phyloP scores from a whole-genome alignment of 2,329 filamentous ascomycete species.

The Fusarium luffae region DNA sequence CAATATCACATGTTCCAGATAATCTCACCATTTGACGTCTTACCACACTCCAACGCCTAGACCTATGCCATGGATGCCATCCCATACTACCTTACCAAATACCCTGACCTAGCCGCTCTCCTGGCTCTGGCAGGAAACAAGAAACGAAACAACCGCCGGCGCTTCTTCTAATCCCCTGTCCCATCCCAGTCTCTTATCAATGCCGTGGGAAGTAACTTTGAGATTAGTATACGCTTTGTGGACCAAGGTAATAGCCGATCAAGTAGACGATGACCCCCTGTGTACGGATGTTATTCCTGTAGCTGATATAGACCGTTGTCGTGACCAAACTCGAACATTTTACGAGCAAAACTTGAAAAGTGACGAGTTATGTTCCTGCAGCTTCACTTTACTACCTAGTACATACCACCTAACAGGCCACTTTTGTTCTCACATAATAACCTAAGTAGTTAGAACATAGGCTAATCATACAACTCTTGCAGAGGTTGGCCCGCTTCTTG shows the following conservation, averaged over 20 bases:
- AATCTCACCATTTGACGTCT: constrained; percentile 18
- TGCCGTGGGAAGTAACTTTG: not conserved
- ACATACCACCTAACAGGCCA: constrained; percentile 21
- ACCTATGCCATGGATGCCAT: constrained; percentile 8
- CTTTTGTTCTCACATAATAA: constrained; percentile 17
- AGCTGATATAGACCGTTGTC: constrained; percentile 16
- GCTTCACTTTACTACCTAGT: constrained; percentile 9
- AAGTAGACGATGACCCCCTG: constrained; percentile 13
- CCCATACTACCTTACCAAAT: not conserved
- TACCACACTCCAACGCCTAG: constrained; percentile 17
- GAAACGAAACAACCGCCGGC: constrained; percentile 47
- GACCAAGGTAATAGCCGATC: not conserved
- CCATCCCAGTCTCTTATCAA: constrained; percentile 30
- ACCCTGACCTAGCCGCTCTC: constrained; percentile 40
- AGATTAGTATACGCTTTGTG: constrained; percentile 3
- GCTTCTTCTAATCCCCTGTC: constrained; percentile 37
- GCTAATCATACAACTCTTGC: constrained; percentile 17
- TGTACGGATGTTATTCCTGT: constrained; percentile 1
- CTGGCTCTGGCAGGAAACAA: constrained; percentile 39
- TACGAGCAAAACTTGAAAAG: constrained; percentile 29
- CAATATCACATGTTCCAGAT: constrained; percentile 20
- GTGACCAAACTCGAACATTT: constrained; percentile 12
- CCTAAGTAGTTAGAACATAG: constrained; percentile 11
- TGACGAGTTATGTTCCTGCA: constrained; percentile 40
- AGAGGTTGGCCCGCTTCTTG: constrained; percentile 27